Conservation (phyloP, 2,329 filamentous ascomycete genomes). For the Didymella arachidicola region DNA sequence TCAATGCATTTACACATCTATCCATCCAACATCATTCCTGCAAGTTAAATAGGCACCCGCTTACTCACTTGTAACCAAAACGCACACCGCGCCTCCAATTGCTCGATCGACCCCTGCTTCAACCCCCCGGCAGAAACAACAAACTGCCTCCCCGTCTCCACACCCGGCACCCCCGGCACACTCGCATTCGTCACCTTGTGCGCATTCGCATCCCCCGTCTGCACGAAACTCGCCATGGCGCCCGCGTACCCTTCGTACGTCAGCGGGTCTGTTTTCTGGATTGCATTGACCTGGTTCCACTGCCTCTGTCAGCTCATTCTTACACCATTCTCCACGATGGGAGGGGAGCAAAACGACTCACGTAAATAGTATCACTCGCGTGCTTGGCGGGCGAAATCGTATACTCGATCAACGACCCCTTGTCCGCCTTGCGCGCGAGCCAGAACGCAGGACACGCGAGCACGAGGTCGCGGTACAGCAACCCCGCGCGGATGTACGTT, state of each 20-base stretch:
- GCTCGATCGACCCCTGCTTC: conserved; percentile 47
- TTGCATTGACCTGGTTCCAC: conserved; percentile 64
- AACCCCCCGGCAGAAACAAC: conserved; percentile 60
- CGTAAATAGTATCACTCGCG: conserved; percentile 65
- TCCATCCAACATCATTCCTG: neutral
- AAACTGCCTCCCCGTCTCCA: conserved; percentile 58
- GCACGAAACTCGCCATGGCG: conserved; percentile 67
- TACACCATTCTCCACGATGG: too few species aligned
- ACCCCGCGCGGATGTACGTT: conserved; percentile 61
- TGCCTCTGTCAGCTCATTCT: conserved; percentile 20
- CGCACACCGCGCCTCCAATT: conserved; percentile 58
- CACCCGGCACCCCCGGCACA: conserved; percentile 56
- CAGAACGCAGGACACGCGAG: conserved; percentile 68
- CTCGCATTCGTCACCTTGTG: conserved; percentile 61
- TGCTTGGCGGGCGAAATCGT: conserved; percentile 67
- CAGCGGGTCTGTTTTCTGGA: conserved; percentile 61
- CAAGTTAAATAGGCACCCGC: conserved; percentile 54
- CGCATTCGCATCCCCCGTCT: conserved; percentile 65
- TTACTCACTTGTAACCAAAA: conserved; percentile 62
- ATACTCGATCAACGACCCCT: conserved; percentile 66
- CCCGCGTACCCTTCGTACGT: conserved; percentile 66
- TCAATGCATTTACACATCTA: neutral
- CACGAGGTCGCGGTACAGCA: conserved; percentile 66
- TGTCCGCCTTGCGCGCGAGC: conserved; percentile 57
- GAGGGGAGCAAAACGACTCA: too few species aligned